Evolutionary conservation across 768 basidiomycete genomes (phyloP), one percentile per base, ranked within the genome.

Genomic region (Psilocybe azurescens): DNA sequence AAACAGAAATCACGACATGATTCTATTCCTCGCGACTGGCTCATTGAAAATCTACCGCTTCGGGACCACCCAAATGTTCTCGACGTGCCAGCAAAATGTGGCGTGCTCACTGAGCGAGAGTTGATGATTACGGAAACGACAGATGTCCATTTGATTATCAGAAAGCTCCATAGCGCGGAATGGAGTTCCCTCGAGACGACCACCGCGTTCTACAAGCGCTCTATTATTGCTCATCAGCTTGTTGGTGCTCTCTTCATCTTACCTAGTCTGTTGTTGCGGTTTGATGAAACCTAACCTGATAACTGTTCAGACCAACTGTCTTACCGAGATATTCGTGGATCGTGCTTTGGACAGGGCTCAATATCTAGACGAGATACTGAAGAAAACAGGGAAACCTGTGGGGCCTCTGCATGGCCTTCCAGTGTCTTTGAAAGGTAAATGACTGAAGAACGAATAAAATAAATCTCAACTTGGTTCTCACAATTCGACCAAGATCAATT

Each of bases 291-390:
- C 9, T 14, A 7, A n/a, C 49, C 10, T 38, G 10, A 14, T 41
- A 41, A 39, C 14, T 20, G 13, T 48, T 16, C 32, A 91, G 90
- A 87, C 86, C 2, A 93, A 94, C 65, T 94, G 93, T 71, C 70
- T 94, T 32, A 94, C 93, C 0, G 92, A 94, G 71, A 87, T 93
- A n/a, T 92, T 91, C 67, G 82, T 92, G 54, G 88, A 93, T n/a
- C 80, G 82, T 13, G 93, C 89, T 1, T 75, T 92, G 2, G 77
- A 75, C 20, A 79, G 87, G 14, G 93, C 94, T 1, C 71, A 78
- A 9, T 80, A 86, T 67, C 79, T 94, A 2, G 94, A 95, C 67
- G 83, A 82, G 1, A 73, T 85, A 61, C 72, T 91, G 53, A 77
- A 77, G 66, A 75, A 70, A 62, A 93, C 86, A 0, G 93, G 93